Base-by-base conservation (phyloP, 1,284 basidiomycete species). In the Mycosarcoma mackinlayi region DNA sequence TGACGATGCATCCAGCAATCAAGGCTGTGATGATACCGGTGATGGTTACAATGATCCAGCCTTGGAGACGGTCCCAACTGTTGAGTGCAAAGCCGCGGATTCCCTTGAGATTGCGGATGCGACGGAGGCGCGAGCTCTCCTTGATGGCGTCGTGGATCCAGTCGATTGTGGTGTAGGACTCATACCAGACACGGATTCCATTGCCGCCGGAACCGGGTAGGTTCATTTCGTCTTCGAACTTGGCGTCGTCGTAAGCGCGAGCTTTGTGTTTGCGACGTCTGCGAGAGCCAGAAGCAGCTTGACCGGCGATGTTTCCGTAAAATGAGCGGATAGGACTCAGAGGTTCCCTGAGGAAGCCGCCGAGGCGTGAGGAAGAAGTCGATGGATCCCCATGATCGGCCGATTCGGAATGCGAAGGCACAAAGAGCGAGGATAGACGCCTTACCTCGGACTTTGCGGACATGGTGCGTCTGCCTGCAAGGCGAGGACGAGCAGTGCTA, bases 11-110 rank as follows among this genome's bases (percentile, higher is more conserved):
- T 81, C 93, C 97, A 0, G 95, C 95, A 33, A 92, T 85, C 46
- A 78, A 48, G 16, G 77, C 75, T 19, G 72, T 76, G 46, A 77
- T 18, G 39, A 78, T 53, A 46, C 77, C 77, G 28, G 86, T 81
- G 47, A 95, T 86, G 2, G 92, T 92, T 46, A 95, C 93, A 38
- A 95, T 89, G 51, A 96, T 82, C 94, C 95, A 98, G 27, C 75
- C 74, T 60, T 94, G 86, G 71, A 88, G 88, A 60, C 91, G 89
- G 84, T 98, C 95, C 78, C 91, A 86, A 6, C 86, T 84, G 47
- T 92, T 88, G n/a, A 86, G 85, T 31, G 92, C 67, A 39, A 86
- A 86, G 1, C 93, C 92, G 16, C 92, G 88, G 25, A 90, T 21
- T 0, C 84, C 83, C 2, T 62, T 61, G 27, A 80, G 62, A 9